Conservation (phyloP, 169 alveolate genomes). For the Blepharisma undulans region DNA sequence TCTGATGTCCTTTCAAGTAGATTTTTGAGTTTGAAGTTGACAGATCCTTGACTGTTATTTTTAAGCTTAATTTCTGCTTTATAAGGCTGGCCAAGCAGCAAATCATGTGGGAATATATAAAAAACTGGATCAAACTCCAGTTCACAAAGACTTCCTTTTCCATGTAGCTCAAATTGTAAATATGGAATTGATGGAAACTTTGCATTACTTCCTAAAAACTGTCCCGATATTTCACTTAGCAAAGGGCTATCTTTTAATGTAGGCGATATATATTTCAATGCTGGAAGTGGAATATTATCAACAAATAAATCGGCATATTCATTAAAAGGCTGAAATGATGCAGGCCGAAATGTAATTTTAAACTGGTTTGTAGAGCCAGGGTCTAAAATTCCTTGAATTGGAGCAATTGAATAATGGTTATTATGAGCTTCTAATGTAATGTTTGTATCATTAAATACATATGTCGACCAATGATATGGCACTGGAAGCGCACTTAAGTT, state of each 20-base stretch:
- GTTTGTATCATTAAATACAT: constrained; percentile 59
- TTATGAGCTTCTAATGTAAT: constrained; percentile 68
- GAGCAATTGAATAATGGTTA: constrained; percentile 69
- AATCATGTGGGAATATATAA: neutral
- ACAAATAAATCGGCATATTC: constrained; percentile 71
- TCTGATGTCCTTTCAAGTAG: neutral
- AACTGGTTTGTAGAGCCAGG: constrained; percentile 71
- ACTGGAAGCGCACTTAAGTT: constrained; percentile 78
- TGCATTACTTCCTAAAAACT: constrained; percentile 48
- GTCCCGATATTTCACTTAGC: constrained; percentile 45
- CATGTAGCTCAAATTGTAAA: constrained; percentile 67
- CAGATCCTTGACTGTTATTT: constrained; percentile 4
- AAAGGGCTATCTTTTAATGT: constrained; percentile 53
- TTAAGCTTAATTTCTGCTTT: neutral
- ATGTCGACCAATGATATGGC: constrained; percentile 83
- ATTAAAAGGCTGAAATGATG: constrained; percentile 68
- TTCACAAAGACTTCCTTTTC: constrained; percentile 50
- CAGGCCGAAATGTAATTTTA: constrained; percentile 65
- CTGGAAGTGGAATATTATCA: constrained; percentile 73
- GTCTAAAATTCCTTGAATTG: constrained; percentile 76
- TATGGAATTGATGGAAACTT: constrained; percentile 62
- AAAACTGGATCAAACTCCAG: constrained; percentile 19
- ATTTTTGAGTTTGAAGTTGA: neutral
- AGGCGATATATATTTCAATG: constrained; percentile 53
- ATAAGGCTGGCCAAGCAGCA: neutral